Evolutionary conservation across 106 monocot genomes (phyloP), one percentile per base, ranked within the genome.

Genomic region (Cymbidium sinense): DNA sequence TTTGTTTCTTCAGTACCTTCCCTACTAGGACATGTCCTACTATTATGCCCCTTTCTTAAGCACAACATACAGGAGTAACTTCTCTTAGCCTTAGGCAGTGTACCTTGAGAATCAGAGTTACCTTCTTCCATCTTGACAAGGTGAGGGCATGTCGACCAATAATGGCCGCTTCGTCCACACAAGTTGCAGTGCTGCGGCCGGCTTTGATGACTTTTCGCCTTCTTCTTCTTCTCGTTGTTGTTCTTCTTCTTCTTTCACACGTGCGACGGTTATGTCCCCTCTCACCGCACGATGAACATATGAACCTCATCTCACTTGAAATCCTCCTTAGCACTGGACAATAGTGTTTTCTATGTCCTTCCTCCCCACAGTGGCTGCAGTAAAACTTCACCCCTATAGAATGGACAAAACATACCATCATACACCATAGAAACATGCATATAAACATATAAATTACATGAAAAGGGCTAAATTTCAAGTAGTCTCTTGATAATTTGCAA

Each of bases 301-400:
- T 85, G 78, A 90, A 86, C 64, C 39, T 81, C 28, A 82, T 64
- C 69, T 74, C 29, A 43, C 82, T 81, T 65, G 80, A 84, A 82
- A 10, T 55, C 69, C 80, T 36, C 34, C 84, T 73, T 34, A 90
- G 67, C 64, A 54, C 64, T 27, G 88, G 83, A 52, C 95, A 95
- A 64, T 95, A 95, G 65, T 86, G 86, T 44, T 67, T 87, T 79
- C 92, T 86, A 58, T 95, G 95, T 28, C 95, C 95, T 86, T 95
- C 90, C 43, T 86, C 64, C 35, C 95, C 86, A 74, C 95, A 95
- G 64, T 82, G 64, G 74, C 92, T 88, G 87, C 95, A 95, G 79
- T 70, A 84, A 73, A 86, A 95, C 82, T 90, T 95, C 33, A 83
- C 90, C 61, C 95, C 95, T 95, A 81, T 21, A 82, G 77, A 19